Evolutionary conservation across 495 filamentous ascomycete genomes (phyloP).

Genomic region (Lindgomyces ingoldianus): DNA sequence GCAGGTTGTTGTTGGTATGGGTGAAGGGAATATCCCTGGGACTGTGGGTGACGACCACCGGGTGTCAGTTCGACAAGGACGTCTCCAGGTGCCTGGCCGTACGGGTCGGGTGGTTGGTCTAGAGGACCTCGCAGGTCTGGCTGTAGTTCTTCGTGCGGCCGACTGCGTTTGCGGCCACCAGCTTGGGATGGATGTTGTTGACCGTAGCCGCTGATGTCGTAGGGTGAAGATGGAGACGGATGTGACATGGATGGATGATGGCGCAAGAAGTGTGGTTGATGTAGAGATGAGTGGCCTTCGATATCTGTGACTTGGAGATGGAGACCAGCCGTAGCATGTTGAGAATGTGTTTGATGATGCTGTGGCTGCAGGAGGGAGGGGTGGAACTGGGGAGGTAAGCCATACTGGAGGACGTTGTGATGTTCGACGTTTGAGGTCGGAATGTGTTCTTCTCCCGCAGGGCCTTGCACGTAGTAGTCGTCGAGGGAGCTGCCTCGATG

Average conservation of each 20-base stretch:
- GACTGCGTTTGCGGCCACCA: conserved; percentile 38
- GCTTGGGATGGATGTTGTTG: conserved; percentile 5
- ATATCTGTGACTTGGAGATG: conserved; percentile 31
- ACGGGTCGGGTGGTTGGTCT: conserved; percentile 34
- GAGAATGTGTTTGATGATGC: conserved; percentile 34
- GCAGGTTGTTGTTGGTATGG: conserved; percentile 34
- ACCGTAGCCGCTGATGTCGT: conserved; percentile 18
- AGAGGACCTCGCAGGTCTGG: conserved; percentile 30
- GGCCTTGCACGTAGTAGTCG: conserved; percentile 57
- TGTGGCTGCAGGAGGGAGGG: conserved; percentile 38
- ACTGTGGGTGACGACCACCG: neutral
- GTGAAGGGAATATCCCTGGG: conserved; percentile 41
- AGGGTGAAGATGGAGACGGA: conserved; percentile 29
- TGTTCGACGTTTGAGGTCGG: conserved; percentile 40
- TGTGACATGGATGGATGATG: conserved; percentile 45
- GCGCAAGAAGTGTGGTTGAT: conserved; percentile 44
- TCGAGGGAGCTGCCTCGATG: conserved; percentile 62
- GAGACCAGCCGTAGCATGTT: conserved; percentile 9
- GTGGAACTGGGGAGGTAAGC: conserved; percentile 23
- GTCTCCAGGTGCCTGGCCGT: conserved; percentile 34
- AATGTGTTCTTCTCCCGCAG: conserved; percentile 46
- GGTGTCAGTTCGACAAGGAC: conserved; percentile 35
- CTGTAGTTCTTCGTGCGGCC: conserved; percentile 38
- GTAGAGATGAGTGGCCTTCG: conserved; percentile 31
- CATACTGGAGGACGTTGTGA: conserved; percentile 36